A percentile compares a stretch with the other conserved stretches of the same genome.
These are phyloP conservation scores for Penicillium simplicissimum DNA, from an alignment of 495 filamentous ascomycete species.

Conservation along the genomic window DNA sequence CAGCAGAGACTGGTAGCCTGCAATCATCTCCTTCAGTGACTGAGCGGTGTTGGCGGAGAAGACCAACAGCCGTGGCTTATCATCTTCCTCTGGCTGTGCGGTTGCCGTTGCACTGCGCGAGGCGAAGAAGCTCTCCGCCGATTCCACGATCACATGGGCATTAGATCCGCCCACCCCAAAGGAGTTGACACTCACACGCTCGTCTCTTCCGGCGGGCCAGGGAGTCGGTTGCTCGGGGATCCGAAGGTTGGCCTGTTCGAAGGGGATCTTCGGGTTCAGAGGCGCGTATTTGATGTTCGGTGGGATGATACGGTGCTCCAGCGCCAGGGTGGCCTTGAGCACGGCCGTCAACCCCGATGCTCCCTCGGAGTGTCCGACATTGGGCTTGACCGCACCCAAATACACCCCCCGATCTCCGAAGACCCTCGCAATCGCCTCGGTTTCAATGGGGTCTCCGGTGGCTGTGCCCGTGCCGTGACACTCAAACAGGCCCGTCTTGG, in stretches of 20 bases:
- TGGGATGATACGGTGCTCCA: constrained; percentile 49
- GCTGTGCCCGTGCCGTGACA: constrained; percentile 35
- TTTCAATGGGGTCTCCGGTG: constrained; percentile 43
- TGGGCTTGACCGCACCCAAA: constrained; percentile 45
- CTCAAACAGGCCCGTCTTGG: constrained; percentile 17
- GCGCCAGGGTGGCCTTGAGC: constrained; percentile 55
- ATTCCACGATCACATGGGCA: constrained; percentile 25
- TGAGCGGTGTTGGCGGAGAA: constrained; percentile 10
- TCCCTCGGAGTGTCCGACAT: constrained; percentile 55
- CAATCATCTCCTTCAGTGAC: no score
- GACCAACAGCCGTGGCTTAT: not conserved
- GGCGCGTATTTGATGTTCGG: constrained; percentile 44
- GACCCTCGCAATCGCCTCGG: constrained; percentile 41
- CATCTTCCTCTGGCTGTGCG: no score
- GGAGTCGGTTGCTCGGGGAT: constrained; percentile 23
- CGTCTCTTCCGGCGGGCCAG: constrained; percentile 27
- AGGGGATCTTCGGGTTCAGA: constrained; percentile 37
- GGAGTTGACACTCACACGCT: constrained; percentile 25
- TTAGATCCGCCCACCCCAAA: constrained; percentile 34
- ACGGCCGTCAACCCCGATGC: constrained; percentile 56
- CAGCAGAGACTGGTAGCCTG: no score
- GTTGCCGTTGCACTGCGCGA: no score
- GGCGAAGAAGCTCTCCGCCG: no score
- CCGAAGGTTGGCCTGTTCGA: constrained; percentile 21
- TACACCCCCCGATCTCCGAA: constrained; percentile 32